Base-by-base conservation (phyloP, 1,284 basidiomycete genomes). In the Amylostereum chailletii region DNA sequence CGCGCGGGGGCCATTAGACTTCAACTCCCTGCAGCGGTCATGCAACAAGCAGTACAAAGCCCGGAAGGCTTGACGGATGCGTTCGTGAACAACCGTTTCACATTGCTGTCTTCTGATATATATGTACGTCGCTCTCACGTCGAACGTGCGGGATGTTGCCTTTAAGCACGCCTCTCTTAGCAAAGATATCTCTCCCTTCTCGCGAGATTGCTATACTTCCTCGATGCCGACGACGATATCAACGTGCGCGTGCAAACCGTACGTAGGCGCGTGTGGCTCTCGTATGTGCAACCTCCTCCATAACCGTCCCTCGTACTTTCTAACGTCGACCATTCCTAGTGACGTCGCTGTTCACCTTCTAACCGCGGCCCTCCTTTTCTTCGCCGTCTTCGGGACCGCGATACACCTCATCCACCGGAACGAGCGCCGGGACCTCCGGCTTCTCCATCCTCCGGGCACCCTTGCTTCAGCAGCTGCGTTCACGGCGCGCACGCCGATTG, bases 401-500 rank as follows among this genome's bases (percentile, higher is more conserved):
- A 65, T 77, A 41, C 74, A 77, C 34, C 47, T 76, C 19, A 62
- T 70, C 52, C 76, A 78, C 55, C 63, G 67, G 11, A 51, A 59
- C 42, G 70, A 71, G 34, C 69, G 75, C 5, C 66, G 66, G 6
- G 57, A 66, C 39, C 65, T 79, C 26, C 63, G 62, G 26, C 64
- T 79, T 30, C 64, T 62, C 38, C 72, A 75, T 51, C 61, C 67
- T 45, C 75, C 75, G 1, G 75, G 76, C 27, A 78, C 77, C 4
- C 74, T 78, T 47, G 76, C 74, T 9, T 74, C 74, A 8, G 77
- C 77, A 9, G 72, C 76, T 10, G 71, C 74, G 33, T 70, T 77
- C 51, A 75, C 74, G 7, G 76, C 70, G 9, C 68, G 71, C 51
- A 76, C 74, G 1, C 66, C 65, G 29, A 65, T 76, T 52, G 72